phyloP scores from a whole-genome alignment of 2,329 filamentous ascomycete genomes.

The Massarina eburnea region DNA sequence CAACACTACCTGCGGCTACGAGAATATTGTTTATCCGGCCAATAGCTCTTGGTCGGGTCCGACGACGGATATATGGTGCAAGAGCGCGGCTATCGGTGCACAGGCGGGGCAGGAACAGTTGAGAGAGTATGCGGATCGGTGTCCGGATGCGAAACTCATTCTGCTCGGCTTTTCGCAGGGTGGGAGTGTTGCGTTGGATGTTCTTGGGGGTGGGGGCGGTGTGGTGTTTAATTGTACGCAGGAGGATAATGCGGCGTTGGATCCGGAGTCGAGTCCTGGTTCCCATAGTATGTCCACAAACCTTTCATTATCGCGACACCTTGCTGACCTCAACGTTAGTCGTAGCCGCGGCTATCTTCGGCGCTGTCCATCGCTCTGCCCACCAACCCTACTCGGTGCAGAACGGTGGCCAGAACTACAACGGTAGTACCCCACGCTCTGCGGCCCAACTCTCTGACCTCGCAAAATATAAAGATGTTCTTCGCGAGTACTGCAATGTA shows the following conservation, averaged over 20 bases:
- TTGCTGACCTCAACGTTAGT: conserved; percentile 12
- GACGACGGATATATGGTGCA: conserved; percentile 24
- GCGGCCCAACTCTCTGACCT: conserved; percentile 18
- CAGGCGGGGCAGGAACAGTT: conserved; percentile 27
- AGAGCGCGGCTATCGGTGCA: conserved; percentile 24
- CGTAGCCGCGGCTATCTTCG: conserved; percentile 28
- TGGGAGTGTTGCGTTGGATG: conserved; percentile 26
- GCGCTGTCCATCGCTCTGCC: conserved; percentile 24
- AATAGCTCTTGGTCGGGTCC: conserved; percentile 27
- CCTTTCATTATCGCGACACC: not conserved
- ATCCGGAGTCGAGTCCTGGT: conserved; percentile 18
- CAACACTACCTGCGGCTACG: conserved; percentile 18
- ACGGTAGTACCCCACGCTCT: conserved; percentile 24
- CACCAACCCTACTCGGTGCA: conserved; percentile 25
- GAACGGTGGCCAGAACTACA: conserved; percentile 21
- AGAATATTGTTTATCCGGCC: conserved; percentile 30
- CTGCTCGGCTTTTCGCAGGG: conserved; percentile 30
- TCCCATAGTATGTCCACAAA: conserved; percentile 16
- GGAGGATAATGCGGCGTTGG: conserved; percentile 20
- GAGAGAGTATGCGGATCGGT: conserved; percentile 26
- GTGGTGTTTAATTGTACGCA: conserved; percentile 26
- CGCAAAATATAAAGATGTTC: conserved; percentile 37
- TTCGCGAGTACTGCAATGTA: conserved; percentile 65
- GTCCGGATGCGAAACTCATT: conserved; percentile 30
- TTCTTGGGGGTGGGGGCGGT: conserved; percentile 33